Evolutionary conservation across 805 yeast genomes (phyloP).

Genomic region (Hanseniaspora osmophila): DNA sequence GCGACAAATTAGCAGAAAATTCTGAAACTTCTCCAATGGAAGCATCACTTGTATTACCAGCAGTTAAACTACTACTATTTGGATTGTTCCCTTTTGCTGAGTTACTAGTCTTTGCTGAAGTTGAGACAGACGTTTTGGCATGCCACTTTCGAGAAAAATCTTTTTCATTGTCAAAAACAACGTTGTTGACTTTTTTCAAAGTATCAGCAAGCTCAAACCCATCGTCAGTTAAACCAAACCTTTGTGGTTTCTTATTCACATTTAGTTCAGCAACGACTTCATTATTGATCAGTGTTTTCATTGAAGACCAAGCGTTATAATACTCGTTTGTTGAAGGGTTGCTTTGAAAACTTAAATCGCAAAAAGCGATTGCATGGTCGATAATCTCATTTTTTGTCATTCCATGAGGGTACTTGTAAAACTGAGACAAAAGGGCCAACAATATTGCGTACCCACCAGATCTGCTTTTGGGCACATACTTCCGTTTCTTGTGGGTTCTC

Average conservation of each 20-base stretch:
- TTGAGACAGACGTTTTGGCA: neutral
- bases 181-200: slow-evolving; percentile 34
- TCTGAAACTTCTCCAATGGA: neutral
- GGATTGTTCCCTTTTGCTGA: no score
- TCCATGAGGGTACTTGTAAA: slow-evolving; percentile 31
- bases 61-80: neutral
- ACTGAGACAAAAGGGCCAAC: slow-evolving; percentile 34
- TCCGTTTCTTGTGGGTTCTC: slow-evolving; percentile 16
- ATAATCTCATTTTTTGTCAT: slow-evolving; percentile 48
- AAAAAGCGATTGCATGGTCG: slow-evolving; percentile 36
- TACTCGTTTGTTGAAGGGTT: slow-evolving; percentile 49
- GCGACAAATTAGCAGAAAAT: neutral
- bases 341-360: slow-evolving; percentile 41
- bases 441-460: slow-evolving; percentile 81
- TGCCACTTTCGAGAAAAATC: neutral
- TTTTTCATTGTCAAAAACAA: slow-evolving; percentile 17
- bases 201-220: slow-evolving; percentile 51
- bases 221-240: slow-evolving; percentile 52
- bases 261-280: slow-evolving; percentile 34
- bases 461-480: slow-evolving; percentile 57
- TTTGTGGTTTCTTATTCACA: slow-evolving; percentile 44
- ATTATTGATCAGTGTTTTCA: slow-evolving; percentile 47
- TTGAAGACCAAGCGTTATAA: slow-evolving; percentile 65
- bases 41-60: neutral
- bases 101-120: no score